phyloP scores from a whole-genome alignment of 1,284 basidiomycete genomes.

The Ganoderma boninense region DNA sequence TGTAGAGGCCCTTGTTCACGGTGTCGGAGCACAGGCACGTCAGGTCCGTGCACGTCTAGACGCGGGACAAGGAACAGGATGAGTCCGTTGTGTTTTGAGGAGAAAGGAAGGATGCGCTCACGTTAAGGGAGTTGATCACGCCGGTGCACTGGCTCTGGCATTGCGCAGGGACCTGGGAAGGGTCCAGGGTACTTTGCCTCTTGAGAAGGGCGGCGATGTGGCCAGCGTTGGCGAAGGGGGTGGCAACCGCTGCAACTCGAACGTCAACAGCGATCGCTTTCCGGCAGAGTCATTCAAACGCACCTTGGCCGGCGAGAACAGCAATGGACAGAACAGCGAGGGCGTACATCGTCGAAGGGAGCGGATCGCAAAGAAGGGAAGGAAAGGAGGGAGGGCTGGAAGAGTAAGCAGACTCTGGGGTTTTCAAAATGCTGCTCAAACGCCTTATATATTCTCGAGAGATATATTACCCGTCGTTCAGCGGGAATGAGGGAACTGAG shows the following conservation, averaged over 20 bases:
- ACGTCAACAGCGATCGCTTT: not conserved
- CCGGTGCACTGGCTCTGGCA: conserved; percentile 23
- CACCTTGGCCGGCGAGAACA: conserved; percentile 30
- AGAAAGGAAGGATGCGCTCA: not conserved
- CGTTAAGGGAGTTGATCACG: conserved; percentile 20
- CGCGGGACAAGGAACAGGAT: not conserved
- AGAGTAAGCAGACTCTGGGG: not conserved
- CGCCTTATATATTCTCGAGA: not conserved
- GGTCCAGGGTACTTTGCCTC: conserved; percentile 26
- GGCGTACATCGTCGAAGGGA: conserved; percentile 27
- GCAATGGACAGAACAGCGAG: conserved; percentile 26
- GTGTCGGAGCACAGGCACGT: conserved; percentile 28
- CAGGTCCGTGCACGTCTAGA: conserved; percentile 20
- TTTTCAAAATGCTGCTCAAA: not conserved
- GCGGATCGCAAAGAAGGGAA: no score
- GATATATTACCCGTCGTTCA: not conserved
- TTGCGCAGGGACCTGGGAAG: conserved; percentile 26
- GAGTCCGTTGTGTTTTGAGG: not conserved
- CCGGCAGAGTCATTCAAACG: not conserved
- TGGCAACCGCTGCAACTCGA: conserved; percentile 14
- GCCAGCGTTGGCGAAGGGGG: conserved; percentile 15
- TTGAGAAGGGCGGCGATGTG: conserved; percentile 15
- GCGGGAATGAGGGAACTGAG: not conserved
- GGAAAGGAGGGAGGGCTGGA: no score
- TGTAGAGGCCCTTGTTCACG: conserved; percentile 24